phyloP scores from a whole-genome alignment of 345 rosid genomes.

The Cardiospermum halicacabum region DNA sequence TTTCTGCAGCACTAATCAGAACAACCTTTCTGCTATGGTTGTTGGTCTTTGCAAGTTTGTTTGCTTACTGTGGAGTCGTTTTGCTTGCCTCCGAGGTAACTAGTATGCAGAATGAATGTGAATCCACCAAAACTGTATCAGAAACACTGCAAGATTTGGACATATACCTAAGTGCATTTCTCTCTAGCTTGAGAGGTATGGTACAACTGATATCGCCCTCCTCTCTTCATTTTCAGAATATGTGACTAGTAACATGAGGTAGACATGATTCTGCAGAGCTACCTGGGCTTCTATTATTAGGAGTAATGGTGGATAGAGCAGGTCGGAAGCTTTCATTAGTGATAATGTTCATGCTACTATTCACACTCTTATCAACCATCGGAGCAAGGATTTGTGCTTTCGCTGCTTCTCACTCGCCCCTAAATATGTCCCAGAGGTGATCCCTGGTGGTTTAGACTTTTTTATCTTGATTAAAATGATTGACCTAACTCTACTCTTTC shows the following conservation, averaged over 20 bases:
- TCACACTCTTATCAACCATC: slow-evolving; percentile 39
- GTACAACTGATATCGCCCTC: neutral
- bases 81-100: slow-evolving; percentile 52
- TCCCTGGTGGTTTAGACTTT: neutral
- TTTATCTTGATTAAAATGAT: too few relatives aligned
- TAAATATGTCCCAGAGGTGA: slow-evolving; percentile 61
- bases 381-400: slow-evolving; percentile 54
- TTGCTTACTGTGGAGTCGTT: slow-evolving; percentile 55
- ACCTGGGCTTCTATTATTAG: slow-evolving; percentile 55
- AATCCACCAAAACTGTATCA: slow-evolving; percentile 4
- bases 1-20: slow-evolving; percentile 39
- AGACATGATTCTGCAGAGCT: slow-evolving; percentile 31
- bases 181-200: slow-evolving; percentile 25
- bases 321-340: slow-evolving; percentile 54
- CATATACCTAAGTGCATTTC: slow-evolving; percentile 35
- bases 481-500: neutral
- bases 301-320: slow-evolving; percentile 42
- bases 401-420: slow-evolving; percentile 40
- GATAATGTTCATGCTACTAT: slow-evolving; percentile 35
- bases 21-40: slow-evolving; percentile 53
- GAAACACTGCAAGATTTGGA: slow-evolving; percentile 9
- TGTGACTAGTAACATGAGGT: neutral
- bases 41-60: slow-evolving; percentile 49
- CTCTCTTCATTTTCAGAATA: neutral
- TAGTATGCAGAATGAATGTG: slow-evolving; percentile 27